Evolutionary conservation across 805 yeast genomes (phyloP).

Genomic region (Komagataella pastoris): DNA sequence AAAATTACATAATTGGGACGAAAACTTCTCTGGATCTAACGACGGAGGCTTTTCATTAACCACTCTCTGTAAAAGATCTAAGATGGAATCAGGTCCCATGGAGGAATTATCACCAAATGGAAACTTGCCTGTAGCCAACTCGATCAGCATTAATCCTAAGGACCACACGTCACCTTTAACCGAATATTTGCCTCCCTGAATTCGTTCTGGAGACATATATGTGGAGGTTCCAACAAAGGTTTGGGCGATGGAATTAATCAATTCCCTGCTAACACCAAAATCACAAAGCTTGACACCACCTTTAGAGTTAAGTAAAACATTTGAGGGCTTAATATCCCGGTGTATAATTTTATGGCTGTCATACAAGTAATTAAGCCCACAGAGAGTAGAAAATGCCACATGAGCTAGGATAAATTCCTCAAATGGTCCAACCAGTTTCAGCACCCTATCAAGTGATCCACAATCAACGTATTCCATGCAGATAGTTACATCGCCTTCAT

Average conservation of each 20-base stretch:
- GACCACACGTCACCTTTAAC: slow-evolving; percentile 98
- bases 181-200: slow-evolving; percentile 87
- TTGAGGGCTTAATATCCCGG: slow-evolving; percentile 92
- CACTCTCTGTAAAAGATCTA: slow-evolving; percentile 82
- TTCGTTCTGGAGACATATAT: slow-evolving; percentile 96
- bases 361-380: slow-evolving; percentile 74
- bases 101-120: slow-evolving; percentile 42
- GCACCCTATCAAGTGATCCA: slow-evolving; percentile 77
- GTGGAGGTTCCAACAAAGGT: slow-evolving; percentile 97
- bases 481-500: slow-evolving; percentile 65
- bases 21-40: slow-evolving; percentile 30
- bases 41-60: slow-evolving; percentile 89
- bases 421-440: slow-evolving; percentile 45
- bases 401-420: slow-evolving; percentile 60
- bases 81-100: slow-evolving; percentile 64
- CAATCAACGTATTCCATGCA: slow-evolving; percentile 96
- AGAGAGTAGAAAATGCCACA: slow-evolving; percentile 61
- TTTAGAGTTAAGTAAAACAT: slow-evolving; percentile 72
- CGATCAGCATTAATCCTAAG: slow-evolving; percentile 79
- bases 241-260: slow-evolving; percentile 89
- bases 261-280: slow-evolving; percentile 89
- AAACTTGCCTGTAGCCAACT: slow-evolving; percentile 73
- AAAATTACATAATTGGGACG: slow-evolving; percentile 44
- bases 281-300: slow-evolving; percentile 92
- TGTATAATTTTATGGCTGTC: slow-evolving; percentile 81